Base-by-base conservation (phyloP, 805 yeast genomes). In the Candida ficus region DNA sequence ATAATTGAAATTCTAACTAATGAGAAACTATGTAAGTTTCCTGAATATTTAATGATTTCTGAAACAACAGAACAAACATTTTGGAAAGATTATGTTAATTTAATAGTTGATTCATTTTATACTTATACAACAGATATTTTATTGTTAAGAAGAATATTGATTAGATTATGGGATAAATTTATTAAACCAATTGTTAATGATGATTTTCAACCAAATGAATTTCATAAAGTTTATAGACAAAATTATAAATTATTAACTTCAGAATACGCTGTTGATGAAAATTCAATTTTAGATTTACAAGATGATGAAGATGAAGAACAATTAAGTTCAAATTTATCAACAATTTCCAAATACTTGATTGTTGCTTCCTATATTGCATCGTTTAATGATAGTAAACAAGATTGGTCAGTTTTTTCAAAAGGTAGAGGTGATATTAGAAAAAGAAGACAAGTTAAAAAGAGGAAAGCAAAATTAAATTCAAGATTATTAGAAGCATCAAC, bases 321-420 rank as follows among this genome's bases (percentile, higher is more conserved):
- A 2, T 4, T 32, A n/a, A 41, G 44, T 1, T 60, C 69, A 38
- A 81, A 79, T 47, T 62, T 85, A 31, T 78, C 90, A 0, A 56
- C 54, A 8, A 71, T 75, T 37, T 73, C 91, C 3, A 83, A 85
- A 54, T 86, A 74, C 54, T 61, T 90, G n/a, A 61, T 89, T 13
- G 72, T 88, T 25, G 87, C 96, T 1, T 80, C 95, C 1, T 90
- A 83, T 57, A 63, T 89, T 35, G 95, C 95, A 1, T 87, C 96
- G 0, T 84, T 75, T 54, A 76, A 78, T 41, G 84, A 82, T 23
- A 78, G 82, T 2, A 74, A 76, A 45, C 73, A 73, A 53, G 97
- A 89, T 59, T 64, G 79, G 52, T 73, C 77, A 38, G 66, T 75
- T 39, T 90, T 86, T 53, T 82, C 96, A 25, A 77, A 71, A 44